These are phyloP conservation scores for Xylariaceae sp. DNA, from an alignment of 2,329 filamentous ascomycete genomes.

Conservation along the genomic window DNA sequence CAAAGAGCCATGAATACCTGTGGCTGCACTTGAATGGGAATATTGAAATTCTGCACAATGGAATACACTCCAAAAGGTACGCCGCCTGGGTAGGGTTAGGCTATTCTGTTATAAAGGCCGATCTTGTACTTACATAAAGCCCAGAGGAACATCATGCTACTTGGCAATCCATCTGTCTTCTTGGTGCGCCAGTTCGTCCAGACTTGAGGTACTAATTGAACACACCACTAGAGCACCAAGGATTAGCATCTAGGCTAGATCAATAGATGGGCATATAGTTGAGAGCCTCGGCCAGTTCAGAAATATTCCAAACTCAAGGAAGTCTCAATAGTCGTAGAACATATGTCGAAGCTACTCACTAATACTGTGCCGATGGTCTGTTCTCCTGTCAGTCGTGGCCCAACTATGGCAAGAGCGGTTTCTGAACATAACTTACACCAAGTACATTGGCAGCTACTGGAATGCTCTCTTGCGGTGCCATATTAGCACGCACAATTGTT, in stretches of 20 bases:
- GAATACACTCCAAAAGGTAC: constrained; percentile 38
- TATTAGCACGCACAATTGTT: constrained; percentile 1
- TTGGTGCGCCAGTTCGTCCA: constrained; percentile 60
- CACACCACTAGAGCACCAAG: too few relatives aligned
- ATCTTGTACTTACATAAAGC: constrained; percentile 41
- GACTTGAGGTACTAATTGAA: constrained; percentile 41
- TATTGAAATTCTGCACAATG: constrained; percentile 37
- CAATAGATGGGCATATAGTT: too few relatives aligned
- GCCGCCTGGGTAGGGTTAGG: constrained; percentile 24
- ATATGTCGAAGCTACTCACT: too few relatives aligned
- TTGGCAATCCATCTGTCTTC: constrained; percentile 57
- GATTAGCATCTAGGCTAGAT: too few relatives aligned
- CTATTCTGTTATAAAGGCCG: background rate
- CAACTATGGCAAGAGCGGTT: constrained; percentile 6
- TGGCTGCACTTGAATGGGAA: constrained; percentile 40
- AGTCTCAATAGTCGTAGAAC: too few relatives aligned
- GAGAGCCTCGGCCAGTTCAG: too few relatives aligned
- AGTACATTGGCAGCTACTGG: constrained; percentile 34
- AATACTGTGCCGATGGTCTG: constrained; percentile 31
- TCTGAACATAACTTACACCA: constrained; percentile 29
- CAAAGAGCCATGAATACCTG: constrained; percentile 36
- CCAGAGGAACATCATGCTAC: constrained; percentile 60
- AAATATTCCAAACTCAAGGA: too few relatives aligned
- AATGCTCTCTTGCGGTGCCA: constrained; percentile 26
- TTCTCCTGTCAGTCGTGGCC: constrained; percentile 4